Percentiles rank a stretch among this genome's conserved stretches.
These are phyloP conservation scores for Effrenium voratum DNA, from an alignment of 73 alveolate species.

Conservation along the genomic window DNA sequence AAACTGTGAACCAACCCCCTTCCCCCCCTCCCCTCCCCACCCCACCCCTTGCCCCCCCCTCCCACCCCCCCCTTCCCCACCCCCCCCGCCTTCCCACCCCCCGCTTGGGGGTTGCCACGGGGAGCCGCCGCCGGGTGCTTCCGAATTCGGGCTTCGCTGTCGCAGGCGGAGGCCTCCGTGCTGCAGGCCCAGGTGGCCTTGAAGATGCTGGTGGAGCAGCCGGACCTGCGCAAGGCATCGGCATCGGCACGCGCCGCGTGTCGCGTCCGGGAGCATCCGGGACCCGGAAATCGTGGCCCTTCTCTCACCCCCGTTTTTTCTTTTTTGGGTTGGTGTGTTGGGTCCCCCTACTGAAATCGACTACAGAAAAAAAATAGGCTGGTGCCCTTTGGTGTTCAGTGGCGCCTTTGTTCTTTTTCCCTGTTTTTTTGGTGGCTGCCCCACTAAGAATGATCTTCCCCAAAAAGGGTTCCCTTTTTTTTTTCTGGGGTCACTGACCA, in stretches of 20 bases:
- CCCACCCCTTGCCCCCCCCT: neutral
- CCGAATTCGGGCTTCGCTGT: neutral
- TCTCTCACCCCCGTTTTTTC: neutral
- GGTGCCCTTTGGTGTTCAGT: too few relatives aligned
- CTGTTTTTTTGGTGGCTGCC: too few relatives aligned
- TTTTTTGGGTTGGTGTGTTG: neutral
- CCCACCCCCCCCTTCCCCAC: too few relatives aligned
- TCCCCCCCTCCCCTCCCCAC: neutral
- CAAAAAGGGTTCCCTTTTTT: too few relatives aligned
- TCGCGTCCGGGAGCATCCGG: neutral
- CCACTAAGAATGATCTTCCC: too few relatives aligned
- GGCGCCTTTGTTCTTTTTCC: too few relatives aligned
- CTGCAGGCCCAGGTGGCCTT: constrained; percentile 53
- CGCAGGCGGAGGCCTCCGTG: constrained; percentile 71
- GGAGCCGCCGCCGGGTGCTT: constrained; percentile 8
- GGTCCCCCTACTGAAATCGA: too few relatives aligned
- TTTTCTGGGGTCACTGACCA: too few relatives aligned
- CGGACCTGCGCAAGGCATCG: constrained; percentile 57
- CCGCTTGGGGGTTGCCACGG: neutral
- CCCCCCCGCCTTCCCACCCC: neutral
- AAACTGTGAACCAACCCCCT: neutral
- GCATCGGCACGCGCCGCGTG: neutral
- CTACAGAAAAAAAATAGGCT: too few relatives aligned
- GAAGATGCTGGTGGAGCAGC: constrained; percentile 76
- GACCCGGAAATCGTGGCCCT: neutral